These are phyloP conservation scores for Phycomyces blakesleeanus DNA, from an alignment of 192 early-diverging fungal species.

Conservation along the genomic window DNA sequence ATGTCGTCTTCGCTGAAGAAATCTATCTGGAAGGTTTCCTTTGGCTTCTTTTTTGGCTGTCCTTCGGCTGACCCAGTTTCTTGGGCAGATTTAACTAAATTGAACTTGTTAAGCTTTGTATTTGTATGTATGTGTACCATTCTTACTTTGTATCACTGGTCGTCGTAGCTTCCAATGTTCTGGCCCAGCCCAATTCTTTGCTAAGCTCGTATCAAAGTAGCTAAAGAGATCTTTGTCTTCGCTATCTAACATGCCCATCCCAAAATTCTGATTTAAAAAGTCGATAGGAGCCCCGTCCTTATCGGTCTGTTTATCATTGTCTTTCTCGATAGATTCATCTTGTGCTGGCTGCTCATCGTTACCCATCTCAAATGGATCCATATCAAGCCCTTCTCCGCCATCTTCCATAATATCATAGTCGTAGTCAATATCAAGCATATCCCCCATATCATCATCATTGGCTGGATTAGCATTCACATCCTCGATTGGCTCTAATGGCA, in stretches of 20 bases:
- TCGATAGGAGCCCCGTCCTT: constrained; percentile 27
- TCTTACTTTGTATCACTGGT: constrained; percentile 20
- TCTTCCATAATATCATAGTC: constrained; percentile 16
- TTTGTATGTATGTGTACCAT: too few relatives aligned
- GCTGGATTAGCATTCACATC: neutral
- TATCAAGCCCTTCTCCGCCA: constrained; percentile 13
- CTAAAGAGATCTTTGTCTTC: constrained; percentile 63
- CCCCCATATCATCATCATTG: constrained; percentile 4
- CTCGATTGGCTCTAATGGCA: too few relatives aligned
- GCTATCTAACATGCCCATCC: neutral
- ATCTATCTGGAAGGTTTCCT: constrained; percentile 9
- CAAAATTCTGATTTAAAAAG: constrained; percentile 10
- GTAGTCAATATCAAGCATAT: constrained; percentile 23
- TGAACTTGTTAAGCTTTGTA: neutral
- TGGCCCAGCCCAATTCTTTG: constrained; percentile 89
- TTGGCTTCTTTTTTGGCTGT: constrained; percentile 12
- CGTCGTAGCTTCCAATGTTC: constrained; percentile 80
- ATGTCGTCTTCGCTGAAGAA: constrained; percentile 47
- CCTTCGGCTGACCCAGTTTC: neutral
- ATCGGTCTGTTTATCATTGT: constrained; percentile 40
- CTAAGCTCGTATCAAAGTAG: constrained; percentile 83
- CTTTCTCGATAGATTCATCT: constrained; percentile 39
- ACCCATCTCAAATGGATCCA: constrained; percentile 31
- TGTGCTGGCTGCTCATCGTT: constrained; percentile 30
- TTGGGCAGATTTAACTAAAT: neutral